Evolutionary conservation across 345 rosid genomes (phyloP).

Genomic region (Citrus reticulata): DNA sequence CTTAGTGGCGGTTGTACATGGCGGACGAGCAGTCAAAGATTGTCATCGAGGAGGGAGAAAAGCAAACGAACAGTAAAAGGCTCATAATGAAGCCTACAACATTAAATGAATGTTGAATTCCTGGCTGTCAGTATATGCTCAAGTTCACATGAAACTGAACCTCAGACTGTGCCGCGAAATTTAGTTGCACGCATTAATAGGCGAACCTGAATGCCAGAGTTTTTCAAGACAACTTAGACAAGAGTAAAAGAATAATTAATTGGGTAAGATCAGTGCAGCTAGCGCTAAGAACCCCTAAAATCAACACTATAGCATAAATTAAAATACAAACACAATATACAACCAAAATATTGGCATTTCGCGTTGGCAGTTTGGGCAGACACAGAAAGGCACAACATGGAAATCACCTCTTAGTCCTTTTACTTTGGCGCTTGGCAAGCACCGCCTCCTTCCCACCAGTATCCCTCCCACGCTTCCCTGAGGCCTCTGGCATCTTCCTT

Average conservation of each 20-base stretch:
- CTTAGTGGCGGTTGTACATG: not conserved
- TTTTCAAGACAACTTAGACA: too few species aligned
- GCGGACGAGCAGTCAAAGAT: not conserved
- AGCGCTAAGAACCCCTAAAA: not conserved
- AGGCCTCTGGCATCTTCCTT: constrained; percentile 34
- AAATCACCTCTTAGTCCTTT: constrained; percentile 35
- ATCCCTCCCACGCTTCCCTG: constrained; percentile 55
- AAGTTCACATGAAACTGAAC: not conserved
- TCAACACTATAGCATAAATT: not conserved
- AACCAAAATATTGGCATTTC: not conserved
- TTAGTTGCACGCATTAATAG: too few species aligned
- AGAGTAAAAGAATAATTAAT: too few species aligned
- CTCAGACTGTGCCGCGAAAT: not conserved
- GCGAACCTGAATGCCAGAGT: too few species aligned
- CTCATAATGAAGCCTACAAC: not conserved
- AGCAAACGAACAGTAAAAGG: not conserved
- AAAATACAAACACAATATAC: not conserved
- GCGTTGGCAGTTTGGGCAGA: not conserved
- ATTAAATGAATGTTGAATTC: not conserved
- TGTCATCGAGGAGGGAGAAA: not conserved
- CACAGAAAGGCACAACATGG: not conserved
- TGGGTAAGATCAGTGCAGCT: not conserved
- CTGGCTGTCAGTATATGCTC: not conserved
- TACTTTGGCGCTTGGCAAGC: constrained; percentile 43
- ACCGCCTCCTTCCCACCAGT: constrained; percentile 25